Conservation (phyloP, 2,329 filamentous ascomycete genomes). For the Botryotinia globosa region DNA sequence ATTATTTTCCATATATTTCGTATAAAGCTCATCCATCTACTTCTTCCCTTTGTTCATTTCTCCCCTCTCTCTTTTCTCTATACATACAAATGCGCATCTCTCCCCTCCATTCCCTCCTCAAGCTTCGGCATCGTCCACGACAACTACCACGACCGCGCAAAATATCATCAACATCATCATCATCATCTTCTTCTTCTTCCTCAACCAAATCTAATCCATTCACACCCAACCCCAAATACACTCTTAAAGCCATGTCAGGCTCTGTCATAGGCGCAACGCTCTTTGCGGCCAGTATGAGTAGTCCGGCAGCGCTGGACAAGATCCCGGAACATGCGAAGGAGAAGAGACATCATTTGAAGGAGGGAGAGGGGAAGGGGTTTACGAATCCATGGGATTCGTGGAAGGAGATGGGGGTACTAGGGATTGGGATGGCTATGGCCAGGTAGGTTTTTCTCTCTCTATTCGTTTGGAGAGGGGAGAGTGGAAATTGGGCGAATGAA, state of each 20-base stretch:
- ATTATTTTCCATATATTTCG: not conserved
- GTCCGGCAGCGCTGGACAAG: slow-evolving; percentile 31
- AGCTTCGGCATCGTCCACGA: slow-evolving; percentile 28
- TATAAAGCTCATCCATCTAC: not conserved
- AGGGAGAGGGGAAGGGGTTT: slow-evolving; percentile 52
- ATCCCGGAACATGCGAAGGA: slow-evolving; percentile 40
- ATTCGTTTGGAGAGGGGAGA: not conserved
- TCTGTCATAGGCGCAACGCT: slow-evolving; percentile 28
- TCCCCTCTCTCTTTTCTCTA: slow-evolving; percentile 20
- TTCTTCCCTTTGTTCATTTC: not conserved
- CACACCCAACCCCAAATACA: slow-evolving; percentile 8
- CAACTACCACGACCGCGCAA: not conserved
- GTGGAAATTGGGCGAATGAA: not conserved
- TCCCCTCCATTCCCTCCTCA: slow-evolving; percentile 39
- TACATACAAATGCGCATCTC: slow-evolving; percentile 46
- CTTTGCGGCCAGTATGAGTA: slow-evolving; percentile 32
- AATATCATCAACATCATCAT: not conserved
- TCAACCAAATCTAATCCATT: not conserved
- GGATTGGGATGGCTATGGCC: slow-evolving; percentile 42
- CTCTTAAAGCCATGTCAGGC: slow-evolving; percentile 26
- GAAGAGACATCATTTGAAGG: slow-evolving; percentile 50
- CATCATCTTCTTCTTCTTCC: not conserved
- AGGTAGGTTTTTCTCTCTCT: slow-evolving; percentile 38
- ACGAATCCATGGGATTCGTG: slow-evolving; percentile 58
- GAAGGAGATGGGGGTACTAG: slow-evolving; percentile 37